Conservation (phyloP, 805 yeast genomes). For the Kuraishia molischiana region DNA sequence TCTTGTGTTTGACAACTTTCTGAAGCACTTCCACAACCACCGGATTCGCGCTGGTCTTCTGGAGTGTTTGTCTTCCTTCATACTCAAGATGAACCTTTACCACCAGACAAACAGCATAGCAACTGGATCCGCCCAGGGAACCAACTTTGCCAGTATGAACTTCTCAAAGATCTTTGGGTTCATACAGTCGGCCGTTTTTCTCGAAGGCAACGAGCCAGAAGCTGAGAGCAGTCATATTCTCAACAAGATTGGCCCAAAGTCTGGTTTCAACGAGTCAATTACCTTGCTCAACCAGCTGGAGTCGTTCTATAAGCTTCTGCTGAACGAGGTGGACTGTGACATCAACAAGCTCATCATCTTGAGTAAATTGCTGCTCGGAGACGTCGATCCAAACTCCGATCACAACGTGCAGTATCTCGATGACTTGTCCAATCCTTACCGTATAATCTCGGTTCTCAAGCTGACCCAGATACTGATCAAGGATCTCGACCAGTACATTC, state of each 20-base stretch:
- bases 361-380: background rate
- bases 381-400: background rate
- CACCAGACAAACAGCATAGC: conserved; percentile 17
- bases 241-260: background rate
- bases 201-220: background rate
- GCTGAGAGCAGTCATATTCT: background rate
- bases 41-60: conserved; percentile 15
- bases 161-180: conserved; percentile 6
- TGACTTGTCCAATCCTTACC: conserved; percentile 4
- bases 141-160: conserved; percentile 18
- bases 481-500: conserved; percentile 20
- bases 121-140: conserved; percentile 12
- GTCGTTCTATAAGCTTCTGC: conserved; percentile 15
- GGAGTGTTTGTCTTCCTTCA: conserved; percentile 19
- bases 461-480: conserved; percentile 17
- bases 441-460: conserved; percentile 14
- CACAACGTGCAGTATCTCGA: background rate
- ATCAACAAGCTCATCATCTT: conserved; percentile 18
- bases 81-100: conserved; percentile 19
- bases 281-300: conserved; percentile 17
- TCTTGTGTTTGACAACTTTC: conserved; percentile 9
- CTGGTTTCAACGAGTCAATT: conserved; percentile 10
- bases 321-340: conserved; percentile 22
- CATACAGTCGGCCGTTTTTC: conserved; percentile 3
- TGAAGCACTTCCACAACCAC: conserved; percentile 5